Percentiles rank a stretch among this genome's conserved stretches.
These are phyloP conservation scores for Xanthoparmelia taractica DNA, from an alignment of 495 filamentous ascomycete species.

Conservation along the genomic window DNA sequence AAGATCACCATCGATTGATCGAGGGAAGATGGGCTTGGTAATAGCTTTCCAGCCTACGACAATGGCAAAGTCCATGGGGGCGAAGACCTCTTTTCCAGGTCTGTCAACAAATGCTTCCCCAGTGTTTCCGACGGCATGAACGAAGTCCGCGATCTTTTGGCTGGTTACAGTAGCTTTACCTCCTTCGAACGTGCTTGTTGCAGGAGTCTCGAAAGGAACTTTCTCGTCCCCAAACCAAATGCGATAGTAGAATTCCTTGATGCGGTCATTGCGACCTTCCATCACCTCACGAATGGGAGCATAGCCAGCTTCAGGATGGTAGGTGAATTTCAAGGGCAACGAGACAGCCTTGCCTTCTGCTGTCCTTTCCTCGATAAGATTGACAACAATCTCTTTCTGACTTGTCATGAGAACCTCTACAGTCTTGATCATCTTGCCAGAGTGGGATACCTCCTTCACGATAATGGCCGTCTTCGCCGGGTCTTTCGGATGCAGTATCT, in stretches of 20 bases:
- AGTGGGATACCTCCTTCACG: constrained; percentile 60
- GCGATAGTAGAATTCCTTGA: constrained; percentile 96
- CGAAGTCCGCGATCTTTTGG: constrained; percentile 93
- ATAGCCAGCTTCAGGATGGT: constrained; percentile 88
- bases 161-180: constrained; percentile 77
- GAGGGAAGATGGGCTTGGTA: constrained; percentile 95
- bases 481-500: constrained; percentile 71
- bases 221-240: constrained; percentile 90
- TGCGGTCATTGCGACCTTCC: constrained; percentile 85
- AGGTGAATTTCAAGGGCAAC: constrained; percentile 77
- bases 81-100: constrained; percentile 87
- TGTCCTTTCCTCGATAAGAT: constrained; percentile 83
- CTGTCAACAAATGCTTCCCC: constrained; percentile 97
- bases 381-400: constrained; percentile 72
- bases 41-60: constrained; percentile 99
- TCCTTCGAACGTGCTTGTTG: constrained; percentile 81
- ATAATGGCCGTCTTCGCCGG: constrained; percentile 70
- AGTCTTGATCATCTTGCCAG: constrained; percentile 67
- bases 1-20: constrained; percentile 87
- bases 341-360: constrained; percentile 69
- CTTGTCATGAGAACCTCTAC: constrained; percentile 71
- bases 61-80: constrained; percentile 98
- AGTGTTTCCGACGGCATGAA: constrained; percentile 95
- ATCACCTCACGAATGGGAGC: constrained; percentile 94
- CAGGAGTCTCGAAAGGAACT: constrained; percentile 73